Evolutionary conservation across 805 yeast genomes (phyloP).

Genomic region (Wickerhamiella bombiphila): DNA sequence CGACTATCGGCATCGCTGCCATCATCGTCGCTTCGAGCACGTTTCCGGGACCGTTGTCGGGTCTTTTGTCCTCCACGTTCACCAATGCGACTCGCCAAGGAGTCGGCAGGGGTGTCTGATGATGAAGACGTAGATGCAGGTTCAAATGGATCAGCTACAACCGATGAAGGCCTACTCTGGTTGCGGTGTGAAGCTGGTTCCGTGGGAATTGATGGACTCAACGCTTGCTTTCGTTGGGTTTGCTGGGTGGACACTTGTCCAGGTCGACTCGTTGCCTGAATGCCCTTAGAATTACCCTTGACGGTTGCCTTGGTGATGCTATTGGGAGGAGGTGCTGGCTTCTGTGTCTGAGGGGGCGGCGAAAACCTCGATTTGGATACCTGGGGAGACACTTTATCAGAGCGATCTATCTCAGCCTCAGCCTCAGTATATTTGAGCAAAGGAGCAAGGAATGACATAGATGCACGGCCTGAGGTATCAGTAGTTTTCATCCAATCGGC

Average conservation of each 20-base stretch:
- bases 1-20: constrained; percentile 15
- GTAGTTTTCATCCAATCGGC: constrained; percentile 4
- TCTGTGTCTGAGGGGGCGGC: too few relatives aligned
- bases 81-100: neutral
- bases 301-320: too few relatives aligned
- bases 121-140: constrained; percentile 2
- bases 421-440: constrained; percentile 7
- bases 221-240: too few relatives aligned
- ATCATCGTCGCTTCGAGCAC: neutral
- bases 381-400: too few relatives aligned
- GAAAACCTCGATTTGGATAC: too few relatives aligned
- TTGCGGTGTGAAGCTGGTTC: too few relatives aligned
- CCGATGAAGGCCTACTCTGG: neutral
- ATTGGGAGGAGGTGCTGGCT: too few relatives aligned
- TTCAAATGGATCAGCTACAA: constrained; percentile 1
- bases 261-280: too few relatives aligned
- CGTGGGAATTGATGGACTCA: too few relatives aligned
- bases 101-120: neutral
- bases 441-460: constrained; percentile 14
- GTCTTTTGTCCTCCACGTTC: too few relatives aligned
- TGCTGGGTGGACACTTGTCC: too few relatives aligned
- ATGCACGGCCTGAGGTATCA: neutral
- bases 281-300: too few relatives aligned
- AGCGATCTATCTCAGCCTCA: neutral
- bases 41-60: neutral